Base-by-base conservation (phyloP, 345 rosid genomes). In the Boechera retrofracta region DNA sequence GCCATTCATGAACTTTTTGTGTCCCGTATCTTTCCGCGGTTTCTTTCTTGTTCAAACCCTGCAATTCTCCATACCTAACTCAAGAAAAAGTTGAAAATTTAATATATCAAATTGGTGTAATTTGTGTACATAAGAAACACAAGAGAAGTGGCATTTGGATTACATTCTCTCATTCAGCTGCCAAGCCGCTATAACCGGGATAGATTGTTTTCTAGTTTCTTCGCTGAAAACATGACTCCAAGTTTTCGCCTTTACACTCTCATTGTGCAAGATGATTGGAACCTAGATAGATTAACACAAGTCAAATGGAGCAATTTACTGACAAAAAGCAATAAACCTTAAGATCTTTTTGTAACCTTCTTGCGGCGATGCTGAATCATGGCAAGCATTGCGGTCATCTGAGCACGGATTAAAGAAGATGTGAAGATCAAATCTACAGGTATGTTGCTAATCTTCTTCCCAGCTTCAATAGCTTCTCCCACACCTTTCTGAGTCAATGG, bases 311-410 rank as follows among this genome's bases (percentile, higher is more conserved):
- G 64, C 12, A 60, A 11, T 18, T 10, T 47, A 8, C 9, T 21
- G 21, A 74, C 0, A 67, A 4, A 16, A 15, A 10, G n/a, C 11
- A 32, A 10, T 5, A 21, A 16, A 29, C 42, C n/a, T 44, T 12
- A 44, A 7, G 18, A 54, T 63, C 12, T 10, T 35, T 44, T 4
- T 24, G 29, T 33, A 81, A 94, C 99, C 97, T 92, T 96, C 80
- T 69, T 89, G 74, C 92, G 87, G 1, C 98, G 96, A 78, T 95
- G 99, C 83, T 95, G 96, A 42, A 90, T 92, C 97, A 95, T 95
- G 32, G 99, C 99, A 79, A 92, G 97, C 98, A 92, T 89, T 4
- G 98, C 99, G 2, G 99, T 95, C 98, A 92, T 95, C 76, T 96
- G 98, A 8, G 99, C 98, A 79, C 97, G 98, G 72, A 96, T 93